Base-by-base conservation (phyloP, 2,329 filamentous ascomycete genomes). In the Trichoderma atroviride region DNA sequence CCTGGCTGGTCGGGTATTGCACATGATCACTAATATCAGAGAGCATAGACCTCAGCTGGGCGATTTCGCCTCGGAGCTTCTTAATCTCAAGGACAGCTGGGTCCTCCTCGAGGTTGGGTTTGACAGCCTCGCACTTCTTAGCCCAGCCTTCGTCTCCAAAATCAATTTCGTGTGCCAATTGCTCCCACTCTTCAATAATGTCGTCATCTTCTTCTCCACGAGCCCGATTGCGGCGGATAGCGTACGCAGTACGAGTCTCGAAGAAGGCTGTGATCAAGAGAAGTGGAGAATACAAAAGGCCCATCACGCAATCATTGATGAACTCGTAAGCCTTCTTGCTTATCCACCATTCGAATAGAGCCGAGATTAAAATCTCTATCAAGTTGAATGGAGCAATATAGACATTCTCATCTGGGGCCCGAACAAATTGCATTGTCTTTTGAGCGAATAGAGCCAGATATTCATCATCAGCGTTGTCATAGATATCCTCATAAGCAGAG, bases 301-400 rank as follows among this genome's bases (percentile, higher is more conserved):
- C 91, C 94, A 98, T 97, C 75, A 98, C 89, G 66, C 88, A 85
- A 78, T 98, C 92, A 79, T 99, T 99, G 67, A 98, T 81, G 40
- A 87, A 86, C 74, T 94, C 91, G 78, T 98, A 99, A 2, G 80
- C 80, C 7, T 83, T 75, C 71, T 88, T 87, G n/a, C 88, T 82
- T 84, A 99, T 86, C 96, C 95, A 99, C 96, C 96, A 99, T 83
- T 98, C 96, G 65, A 97, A 90, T 0, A 96, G 76, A 50, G 92
- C 87, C 3, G 97, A 86, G 71, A 88, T 83, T 71, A 97, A 84
- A 22, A 98, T 89, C 79, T 99, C 96, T 70, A 99, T 87, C 2
- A 99, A 85, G 78, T 99, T 99, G 81, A 99, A 92, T 0, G 96
- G 96, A 0, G 96, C 90, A 75, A 99, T 97, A 81, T 96, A 99